A percentile compares a stretch with the other conserved stretches of the same genome.
Conservation (phyloP, 164 flowering plant genomes). For the Berberis thunbergii region DNA sequence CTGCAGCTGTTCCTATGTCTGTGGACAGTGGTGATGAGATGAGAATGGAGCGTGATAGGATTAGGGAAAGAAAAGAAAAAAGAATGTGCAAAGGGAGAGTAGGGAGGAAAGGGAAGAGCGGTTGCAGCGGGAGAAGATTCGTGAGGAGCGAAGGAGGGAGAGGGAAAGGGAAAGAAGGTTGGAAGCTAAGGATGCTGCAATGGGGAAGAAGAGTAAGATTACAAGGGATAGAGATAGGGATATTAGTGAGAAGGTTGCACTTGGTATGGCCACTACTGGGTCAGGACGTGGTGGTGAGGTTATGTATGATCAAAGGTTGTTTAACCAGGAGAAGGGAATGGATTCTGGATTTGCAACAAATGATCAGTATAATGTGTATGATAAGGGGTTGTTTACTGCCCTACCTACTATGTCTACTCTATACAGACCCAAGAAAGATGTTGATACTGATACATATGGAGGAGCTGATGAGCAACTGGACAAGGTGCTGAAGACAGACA, state of each 20-base stretch:
- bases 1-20: constrained; percentile 34
- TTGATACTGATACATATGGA: constrained; percentile 73
- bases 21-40: constrained; percentile 17
- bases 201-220: constrained; percentile 12
- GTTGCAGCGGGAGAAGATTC: constrained; percentile 24
- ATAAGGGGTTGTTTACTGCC: constrained; percentile 62
- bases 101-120: constrained; percentile 74
- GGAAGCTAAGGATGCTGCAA: constrained; percentile 89
- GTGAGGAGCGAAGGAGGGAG: constrained; percentile 81
- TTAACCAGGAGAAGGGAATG: constrained; percentile 97
- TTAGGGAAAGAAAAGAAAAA: constrained; percentile 33
- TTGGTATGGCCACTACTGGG: constrained; percentile 58
- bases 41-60: constrained; percentile 39
- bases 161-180: constrained; percentile 94
- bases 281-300: constrained; percentile 61
- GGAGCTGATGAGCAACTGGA: constrained; percentile 92
- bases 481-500: constrained; percentile 69
- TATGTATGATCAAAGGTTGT: constrained; percentile 84
- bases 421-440: constrained; percentile 77
- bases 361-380: constrained; percentile 85
- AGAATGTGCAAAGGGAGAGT: constrained; percentile 48
- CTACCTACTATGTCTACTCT: constrained; percentile 64
- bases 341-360: constrained; percentile 84
- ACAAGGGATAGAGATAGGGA: constrained; percentile 92
- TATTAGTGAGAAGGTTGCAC: constrained; percentile 90